Conservation (phyloP, 371 early-diverging fungal genomes). For the Mortierella sp. region DNA sequence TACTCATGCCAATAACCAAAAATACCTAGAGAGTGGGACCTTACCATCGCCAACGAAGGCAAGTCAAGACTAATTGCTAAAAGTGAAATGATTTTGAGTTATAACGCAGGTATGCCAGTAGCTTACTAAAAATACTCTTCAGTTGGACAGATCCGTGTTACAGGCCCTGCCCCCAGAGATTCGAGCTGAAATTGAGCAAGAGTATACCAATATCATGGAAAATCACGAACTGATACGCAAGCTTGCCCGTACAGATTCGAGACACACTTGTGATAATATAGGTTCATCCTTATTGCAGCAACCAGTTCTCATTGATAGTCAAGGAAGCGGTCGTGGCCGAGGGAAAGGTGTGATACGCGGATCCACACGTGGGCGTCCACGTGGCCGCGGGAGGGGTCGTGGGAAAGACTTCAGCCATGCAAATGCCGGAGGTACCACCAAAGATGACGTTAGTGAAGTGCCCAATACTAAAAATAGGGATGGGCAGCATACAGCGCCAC, state of each 20-base stretch:
- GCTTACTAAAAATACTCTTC: neutral
- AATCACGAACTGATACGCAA: conserved; percentile 35
- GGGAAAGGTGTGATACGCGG: conserved; percentile 8
- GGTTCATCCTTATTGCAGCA: neutral
- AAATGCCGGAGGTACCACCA: neutral
- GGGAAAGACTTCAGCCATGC: neutral
- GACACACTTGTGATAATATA: neutral
- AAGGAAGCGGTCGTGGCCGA: conserved; percentile 7
- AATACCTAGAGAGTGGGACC: neutral
- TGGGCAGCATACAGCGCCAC: neutral
- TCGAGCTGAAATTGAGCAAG: conserved; percentile 55
- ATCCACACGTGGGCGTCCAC: conserved; percentile 17
- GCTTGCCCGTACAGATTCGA: conserved; percentile 11
- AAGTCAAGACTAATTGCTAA: neutral
- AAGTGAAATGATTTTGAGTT: neutral
- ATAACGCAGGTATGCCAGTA: no score
- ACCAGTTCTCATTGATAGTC: neutral
- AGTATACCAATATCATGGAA: conserved; percentile 48
- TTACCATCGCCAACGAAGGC: conserved; percentile 34
- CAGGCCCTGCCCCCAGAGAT: conserved; percentile 54
- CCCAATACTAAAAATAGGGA: neutral
- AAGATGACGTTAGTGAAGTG: neutral
- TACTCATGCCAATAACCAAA: neutral
- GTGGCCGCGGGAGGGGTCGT: conserved; percentile 20
- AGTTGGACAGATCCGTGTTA: conserved; percentile 53